Percentiles rank a stretch among this genome's conserved stretches.
phyloP scores from a whole-genome alignment of 1,284 basidiomycete species.

The Ganoderma lingzhi region DNA sequence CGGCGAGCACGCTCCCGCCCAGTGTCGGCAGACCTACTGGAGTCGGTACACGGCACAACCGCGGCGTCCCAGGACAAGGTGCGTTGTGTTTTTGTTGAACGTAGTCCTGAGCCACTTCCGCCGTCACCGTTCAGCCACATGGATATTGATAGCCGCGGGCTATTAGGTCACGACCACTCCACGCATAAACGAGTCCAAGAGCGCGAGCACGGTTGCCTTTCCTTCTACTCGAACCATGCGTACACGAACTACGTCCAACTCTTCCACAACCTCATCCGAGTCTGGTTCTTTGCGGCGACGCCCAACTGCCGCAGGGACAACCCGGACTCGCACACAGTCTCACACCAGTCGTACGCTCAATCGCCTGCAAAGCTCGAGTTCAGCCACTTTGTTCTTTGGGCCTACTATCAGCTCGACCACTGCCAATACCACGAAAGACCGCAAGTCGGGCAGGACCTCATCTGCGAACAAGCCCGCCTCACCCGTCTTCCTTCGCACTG shows the following conservation, averaged over 20 bases:
- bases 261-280: conserved; percentile 39
- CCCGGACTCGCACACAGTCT: conserved; percentile 42
- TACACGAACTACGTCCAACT: conserved; percentile 35
- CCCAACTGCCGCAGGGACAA: conserved; percentile 32
- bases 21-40: conserved; percentile 68
- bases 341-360: conserved; percentile 38
- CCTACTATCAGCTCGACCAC: conserved; percentile 54
- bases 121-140: conserved; percentile 28
- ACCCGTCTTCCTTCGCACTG: conserved; percentile 25
- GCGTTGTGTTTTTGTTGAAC: conserved; percentile 7
- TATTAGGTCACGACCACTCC: conserved; percentile 30
- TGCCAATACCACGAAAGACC: conserved; percentile 30
- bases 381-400: conserved; percentile 78
- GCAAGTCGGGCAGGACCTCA: conserved; percentile 21
- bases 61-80: conserved; percentile 40
- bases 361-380: conserved; percentile 52
- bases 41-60: conserved; percentile 53
- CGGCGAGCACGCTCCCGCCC: conserved; percentile 74
- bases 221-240: conserved; percentile 38
- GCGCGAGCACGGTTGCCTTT: conserved; percentile 37
- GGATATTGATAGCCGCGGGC: conserved; percentile 23
- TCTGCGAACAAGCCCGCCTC: conserved; percentile 17
- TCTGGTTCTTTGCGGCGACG: conserved; percentile 40
- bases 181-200: conserved; percentile 32
- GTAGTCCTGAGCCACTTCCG: conserved; percentile 20